Evolutionary conservation across 1,284 basidiomycete species (phyloP).

Genomic region (Papiliotrema laurentii): DNA sequence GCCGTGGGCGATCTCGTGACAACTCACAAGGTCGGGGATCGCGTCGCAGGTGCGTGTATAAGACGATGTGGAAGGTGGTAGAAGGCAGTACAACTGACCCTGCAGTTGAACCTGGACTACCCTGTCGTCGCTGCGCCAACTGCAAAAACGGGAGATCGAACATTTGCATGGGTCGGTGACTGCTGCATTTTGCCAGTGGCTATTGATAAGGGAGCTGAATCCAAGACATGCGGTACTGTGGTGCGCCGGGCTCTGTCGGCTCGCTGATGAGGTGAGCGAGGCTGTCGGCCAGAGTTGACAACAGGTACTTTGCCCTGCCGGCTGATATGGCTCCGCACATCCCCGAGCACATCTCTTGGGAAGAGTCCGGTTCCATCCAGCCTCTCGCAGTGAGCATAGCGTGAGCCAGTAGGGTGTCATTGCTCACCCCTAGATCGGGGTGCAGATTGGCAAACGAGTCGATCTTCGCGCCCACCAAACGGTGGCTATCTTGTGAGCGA

Average conservation of each 20-base stretch:
- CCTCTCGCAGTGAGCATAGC: slow-evolving; percentile 69
- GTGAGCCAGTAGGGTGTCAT: neutral
- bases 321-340: slow-evolving; percentile 47
- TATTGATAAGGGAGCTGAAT: neutral
- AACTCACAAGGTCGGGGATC: slow-evolving; percentile 49
- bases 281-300: neutral
- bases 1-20: slow-evolving; percentile 44
- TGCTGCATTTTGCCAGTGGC: neutral
- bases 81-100: too few species aligned
- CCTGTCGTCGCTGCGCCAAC: slow-evolving; percentile 45
- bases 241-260: slow-evolving; percentile 40
- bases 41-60: slow-evolving; percentile 45
- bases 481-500: slow-evolving; percentile 35
- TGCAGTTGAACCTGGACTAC: slow-evolving; percentile 58
- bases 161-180: slow-evolving; percentile 39
- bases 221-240: slow-evolving; percentile 38
- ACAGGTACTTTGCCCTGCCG: slow-evolving; percentile 38
- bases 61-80: neutral
- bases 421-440: slow-evolving; percentile 28
- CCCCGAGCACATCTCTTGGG: slow-evolving; percentile 48
- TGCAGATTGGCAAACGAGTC: slow-evolving; percentile 40
- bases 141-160: slow-evolving; percentile 71
- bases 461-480: slow-evolving; percentile 40
- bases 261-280: slow-evolving; percentile 25
- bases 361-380: slow-evolving; percentile 65